A percentile compares a stretch with the other conserved stretches of the same genome.
Conservation (phyloP, 495 filamentous ascomycete species). For the Podospora tetraspora region DNA sequence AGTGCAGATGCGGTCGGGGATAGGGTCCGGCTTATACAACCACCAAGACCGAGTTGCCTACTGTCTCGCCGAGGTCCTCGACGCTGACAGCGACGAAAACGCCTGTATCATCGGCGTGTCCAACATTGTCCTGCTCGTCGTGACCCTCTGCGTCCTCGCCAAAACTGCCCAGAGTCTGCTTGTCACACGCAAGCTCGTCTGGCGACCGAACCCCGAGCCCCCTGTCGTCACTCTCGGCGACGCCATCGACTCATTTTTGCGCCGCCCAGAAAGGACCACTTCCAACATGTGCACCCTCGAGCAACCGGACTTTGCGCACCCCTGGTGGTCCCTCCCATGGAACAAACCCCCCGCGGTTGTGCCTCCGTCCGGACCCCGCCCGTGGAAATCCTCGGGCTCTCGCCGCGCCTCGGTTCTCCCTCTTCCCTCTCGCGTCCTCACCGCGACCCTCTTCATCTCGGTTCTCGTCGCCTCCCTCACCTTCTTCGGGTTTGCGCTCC, state of each 20-base stretch:
- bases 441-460: background rate
- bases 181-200: background rate
- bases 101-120: slow-evolving; percentile 5
- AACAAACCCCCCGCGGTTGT: background rate
- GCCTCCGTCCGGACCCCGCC: background rate
- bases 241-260: slow-evolving; percentile 1
- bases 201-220: background rate
- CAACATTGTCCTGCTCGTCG: background rate
- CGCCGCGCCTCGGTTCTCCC: background rate
- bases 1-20: background rate
- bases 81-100: background rate
- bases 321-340: background rate
- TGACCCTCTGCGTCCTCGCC: background rate
- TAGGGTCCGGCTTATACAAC: background rate
- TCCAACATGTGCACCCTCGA: background rate
- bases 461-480: background rate
- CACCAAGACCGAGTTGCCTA: background rate
- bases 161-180: background rate
- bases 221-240: slow-evolving; percentile 4
- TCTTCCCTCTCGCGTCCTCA: background rate
- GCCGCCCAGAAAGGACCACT: background rate
- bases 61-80: slow-evolving; percentile 2
- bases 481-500: background rate
- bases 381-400: background rate
- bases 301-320: background rate